Conservation (phyloP, 2,329 filamentous ascomycete species). For the Fusarium zealandicum region DNA sequence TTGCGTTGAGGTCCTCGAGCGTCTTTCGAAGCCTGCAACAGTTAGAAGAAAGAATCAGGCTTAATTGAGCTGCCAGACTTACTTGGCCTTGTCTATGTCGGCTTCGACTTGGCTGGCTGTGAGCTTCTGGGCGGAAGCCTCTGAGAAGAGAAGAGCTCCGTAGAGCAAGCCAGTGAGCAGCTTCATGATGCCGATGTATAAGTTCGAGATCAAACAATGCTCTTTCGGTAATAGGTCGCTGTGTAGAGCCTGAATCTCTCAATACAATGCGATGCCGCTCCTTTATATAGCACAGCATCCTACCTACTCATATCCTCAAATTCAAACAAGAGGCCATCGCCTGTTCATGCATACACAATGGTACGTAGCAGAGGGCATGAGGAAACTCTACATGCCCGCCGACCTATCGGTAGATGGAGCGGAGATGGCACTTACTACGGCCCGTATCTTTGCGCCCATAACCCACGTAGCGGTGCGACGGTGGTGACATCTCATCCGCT, state of each 20-base stretch:
- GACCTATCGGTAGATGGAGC: constrained; percentile 25
- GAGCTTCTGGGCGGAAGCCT: constrained; percentile 34
- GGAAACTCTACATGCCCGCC: constrained; percentile 12
- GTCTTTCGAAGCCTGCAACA: constrained; percentile 58
- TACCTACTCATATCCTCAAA: not conserved
- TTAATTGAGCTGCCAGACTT: not conserved
- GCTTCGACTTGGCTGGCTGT: constrained; percentile 37
- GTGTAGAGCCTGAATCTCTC: not conserved
- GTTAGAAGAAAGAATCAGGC: not conserved
- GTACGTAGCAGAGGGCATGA: no score
- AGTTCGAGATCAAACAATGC: not conserved
- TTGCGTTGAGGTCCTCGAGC: constrained; percentile 61
- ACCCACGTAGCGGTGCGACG: constrained; percentile 21
- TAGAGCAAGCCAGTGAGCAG: constrained; percentile 30
- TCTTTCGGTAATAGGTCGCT: not conserved
- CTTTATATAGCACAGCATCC: constrained; percentile 23
- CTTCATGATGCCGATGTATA: constrained; percentile 29
- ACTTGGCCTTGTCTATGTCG: constrained; percentile 38
- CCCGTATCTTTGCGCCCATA: constrained; percentile 25
- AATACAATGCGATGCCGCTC: constrained; percentile 2
- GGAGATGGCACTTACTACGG: constrained; percentile 36
- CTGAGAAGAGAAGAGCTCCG: constrained; percentile 32
- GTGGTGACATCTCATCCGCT: constrained; percentile 16
- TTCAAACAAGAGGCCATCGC: constrained; percentile 9
- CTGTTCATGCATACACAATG: not conserved